phyloP scores from a whole-genome alignment of 2,329 filamentous ascomycete genomes.

The Colletotrichum higginsianum region DNA sequence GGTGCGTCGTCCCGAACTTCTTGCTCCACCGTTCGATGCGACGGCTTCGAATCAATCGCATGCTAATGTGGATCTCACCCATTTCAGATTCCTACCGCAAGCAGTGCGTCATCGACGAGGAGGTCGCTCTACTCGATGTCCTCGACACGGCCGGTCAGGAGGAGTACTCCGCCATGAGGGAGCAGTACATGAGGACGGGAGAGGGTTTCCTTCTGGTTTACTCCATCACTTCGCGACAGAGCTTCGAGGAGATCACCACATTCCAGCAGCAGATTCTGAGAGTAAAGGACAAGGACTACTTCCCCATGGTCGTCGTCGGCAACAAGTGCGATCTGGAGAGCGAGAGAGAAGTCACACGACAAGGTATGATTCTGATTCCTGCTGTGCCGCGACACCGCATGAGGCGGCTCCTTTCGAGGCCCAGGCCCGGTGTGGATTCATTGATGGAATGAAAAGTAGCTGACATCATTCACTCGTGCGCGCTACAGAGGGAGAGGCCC shows the following conservation, averaged over 20 bases:
- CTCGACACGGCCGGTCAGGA: conserved; percentile 98
- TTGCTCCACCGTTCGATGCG: conserved; percentile 16
- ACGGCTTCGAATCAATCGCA: conserved; percentile 26
- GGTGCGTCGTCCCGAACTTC: conserved; percentile 68
- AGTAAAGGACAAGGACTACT: conserved; percentile 99
- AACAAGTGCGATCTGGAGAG: conserved; percentile 99
- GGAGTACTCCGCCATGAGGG: conserved; percentile 99
- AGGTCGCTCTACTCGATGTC: conserved; percentile 97
- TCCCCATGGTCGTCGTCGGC: conserved; percentile 98
- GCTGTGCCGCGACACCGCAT: conserved; percentile 24
- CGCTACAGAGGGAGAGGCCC: conserved; percentile 84
- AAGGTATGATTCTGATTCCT: conserved; percentile 74
- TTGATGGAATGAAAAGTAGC: neutral
- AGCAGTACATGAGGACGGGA: conserved; percentile 99
- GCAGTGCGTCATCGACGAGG: conserved; percentile 99
- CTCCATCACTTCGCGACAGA: conserved; percentile 97
- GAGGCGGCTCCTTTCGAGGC: neutral
- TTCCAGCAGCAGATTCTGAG: conserved; percentile 99
- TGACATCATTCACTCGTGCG: conserved; percentile 12
- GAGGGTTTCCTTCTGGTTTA: conserved; percentile 98
- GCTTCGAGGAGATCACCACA: conserved; percentile 97
- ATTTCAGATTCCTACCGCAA: conserved; percentile 96
- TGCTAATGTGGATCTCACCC: conserved; percentile 44
- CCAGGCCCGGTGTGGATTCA: no score
- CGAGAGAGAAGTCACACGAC: conserved; percentile 91